Percentiles rank a stretch among this genome's conserved stretches.
These are phyloP conservation scores for Russula emetica DNA, from an alignment of 768 basidiomycete genomes.

Conservation along the genomic window DNA sequence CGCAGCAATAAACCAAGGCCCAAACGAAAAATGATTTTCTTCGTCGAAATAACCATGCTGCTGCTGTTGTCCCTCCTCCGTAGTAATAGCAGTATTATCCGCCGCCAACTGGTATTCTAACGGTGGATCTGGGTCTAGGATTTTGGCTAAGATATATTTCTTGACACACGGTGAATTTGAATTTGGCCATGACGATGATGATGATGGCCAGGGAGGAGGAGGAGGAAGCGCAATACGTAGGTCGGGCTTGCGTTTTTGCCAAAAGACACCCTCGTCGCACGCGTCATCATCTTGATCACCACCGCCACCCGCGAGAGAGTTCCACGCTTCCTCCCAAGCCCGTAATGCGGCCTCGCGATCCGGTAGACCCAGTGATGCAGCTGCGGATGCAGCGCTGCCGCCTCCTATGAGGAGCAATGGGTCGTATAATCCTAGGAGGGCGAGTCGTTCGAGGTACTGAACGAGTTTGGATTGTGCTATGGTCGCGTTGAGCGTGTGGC, in stretches of 20 bases:
- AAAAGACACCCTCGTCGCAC: neutral
- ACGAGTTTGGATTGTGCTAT: neutral
- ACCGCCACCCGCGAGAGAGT: neutral
- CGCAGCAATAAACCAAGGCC: neutral
- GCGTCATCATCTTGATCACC: too few species aligned
- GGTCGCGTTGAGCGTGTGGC: too few species aligned
- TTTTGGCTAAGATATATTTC: too few species aligned
- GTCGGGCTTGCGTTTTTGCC: neutral
- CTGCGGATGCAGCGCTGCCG: neutral
- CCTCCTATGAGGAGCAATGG: neutral
- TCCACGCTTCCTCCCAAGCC: neutral
- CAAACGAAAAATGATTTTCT: neutral
- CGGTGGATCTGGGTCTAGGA: neutral
- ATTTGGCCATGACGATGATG: neutral
- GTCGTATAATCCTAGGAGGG: slow-evolving; percentile 5
- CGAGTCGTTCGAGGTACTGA: neutral
- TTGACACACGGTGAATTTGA: too few species aligned
- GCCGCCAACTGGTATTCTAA: neutral
- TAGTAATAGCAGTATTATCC: too few species aligned
- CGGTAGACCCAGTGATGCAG: neutral
- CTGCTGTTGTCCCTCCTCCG: too few species aligned
- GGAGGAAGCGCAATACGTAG: neutral
- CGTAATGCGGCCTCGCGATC: neutral
- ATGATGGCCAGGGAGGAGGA: neutral
- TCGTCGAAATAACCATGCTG: neutral